Percentiles rank a stretch among this genome's conserved stretches.
These are phyloP conservation scores for Sporothrix inflata DNA, from an alignment of 2,329 filamentous ascomycete species.

Conservation along the genomic window DNA sequence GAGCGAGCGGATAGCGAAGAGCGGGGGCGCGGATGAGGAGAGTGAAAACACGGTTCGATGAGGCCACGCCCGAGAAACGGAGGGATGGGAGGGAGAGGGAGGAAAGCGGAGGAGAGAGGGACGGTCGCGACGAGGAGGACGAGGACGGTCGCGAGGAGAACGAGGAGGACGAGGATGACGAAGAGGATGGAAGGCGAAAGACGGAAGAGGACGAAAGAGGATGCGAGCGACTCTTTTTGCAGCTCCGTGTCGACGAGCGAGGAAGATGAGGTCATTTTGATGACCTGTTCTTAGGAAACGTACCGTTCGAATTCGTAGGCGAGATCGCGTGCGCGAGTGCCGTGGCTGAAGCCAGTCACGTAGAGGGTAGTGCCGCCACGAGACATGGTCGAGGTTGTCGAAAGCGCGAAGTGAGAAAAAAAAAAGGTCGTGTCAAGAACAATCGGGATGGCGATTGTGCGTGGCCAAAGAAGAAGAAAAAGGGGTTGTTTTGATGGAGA, in stretches of 20 bases:
- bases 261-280: slow-evolving; percentile 14
- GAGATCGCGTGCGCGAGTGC: slow-evolving; percentile 97
- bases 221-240: slow-evolving; percentile 35
- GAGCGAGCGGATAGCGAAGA: slow-evolving; percentile 20
- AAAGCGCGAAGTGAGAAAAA: slow-evolving; percentile 23
- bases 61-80: neutral
- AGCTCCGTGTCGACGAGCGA: slow-evolving; percentile 4
- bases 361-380: slow-evolving; percentile 92
- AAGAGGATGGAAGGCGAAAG: neutral
- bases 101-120: neutral
- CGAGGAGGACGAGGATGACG: slow-evolving; percentile 36
- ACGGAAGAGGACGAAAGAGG: slow-evolving; percentile 41
- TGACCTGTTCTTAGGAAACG: slow-evolving; percentile 52
- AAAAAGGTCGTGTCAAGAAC: neutral
- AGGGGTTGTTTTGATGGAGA: neutral
- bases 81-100: slow-evolving; percentile 20
- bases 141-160: slow-evolving; percentile 35
- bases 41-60: neutral
- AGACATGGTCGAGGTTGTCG: slow-evolving; percentile 67
- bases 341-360: slow-evolving; percentile 98
- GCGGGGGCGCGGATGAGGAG: neutral
- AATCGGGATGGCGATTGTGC: neutral
- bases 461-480: neutral
- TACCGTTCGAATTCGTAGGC: slow-evolving; percentile 99
- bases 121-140: slow-evolving; percentile 27